Base-by-base conservation (phyloP, 768 basidiomycete species). In the Panellus pusillus region DNA sequence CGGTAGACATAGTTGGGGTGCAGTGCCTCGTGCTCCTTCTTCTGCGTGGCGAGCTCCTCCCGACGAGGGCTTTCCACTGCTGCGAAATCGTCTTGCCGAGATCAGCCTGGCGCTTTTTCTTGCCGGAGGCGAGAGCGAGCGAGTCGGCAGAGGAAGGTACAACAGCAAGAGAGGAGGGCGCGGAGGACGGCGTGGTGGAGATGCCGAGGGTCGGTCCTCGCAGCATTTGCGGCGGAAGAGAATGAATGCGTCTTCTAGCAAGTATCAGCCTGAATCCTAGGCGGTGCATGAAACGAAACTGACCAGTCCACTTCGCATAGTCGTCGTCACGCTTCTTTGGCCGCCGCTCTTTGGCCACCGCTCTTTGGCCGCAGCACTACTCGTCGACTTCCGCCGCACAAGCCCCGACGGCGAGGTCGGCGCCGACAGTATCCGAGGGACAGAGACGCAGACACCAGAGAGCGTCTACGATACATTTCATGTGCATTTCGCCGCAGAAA, bases 1-100 rank as follows among this genome's bases (percentile, higher is more conserved):
- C 87, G 84, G 65, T 89, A 90, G 27, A 89, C 87, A 68, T 90
- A 90, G 68, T 83, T 77, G 62, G 89, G 88, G 60, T 89, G 85
- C 74, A 82, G 73, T 65, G 75, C 72, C 72, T 86, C 85, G 69
- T 89, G 86, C 73, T 90, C 87, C 73, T 80, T 82, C 78, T 83
- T 85, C 70, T 85, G 83, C 76, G 86, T 87, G 13, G 89, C 89
- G 60, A 86, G 69, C 50, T 82, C 77, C 72, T 90, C 88, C 89
- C 89, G 81, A 64, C n/a, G 47, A 91, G 78, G 24, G 76, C 67
- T 71, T 87, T 88, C 89, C 89, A 91, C 71, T 87, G 84, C 72
- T 86, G 84, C 63, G 84, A 86, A 70, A 91, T 90, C 28, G 82
- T 84, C 76, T 91, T 91, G 38, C 87, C 87, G 38, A 91, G 80